Base-by-base conservation (phyloP, 1,139 yeast genomes). In the Wickerhamomyces sp. region DNA sequence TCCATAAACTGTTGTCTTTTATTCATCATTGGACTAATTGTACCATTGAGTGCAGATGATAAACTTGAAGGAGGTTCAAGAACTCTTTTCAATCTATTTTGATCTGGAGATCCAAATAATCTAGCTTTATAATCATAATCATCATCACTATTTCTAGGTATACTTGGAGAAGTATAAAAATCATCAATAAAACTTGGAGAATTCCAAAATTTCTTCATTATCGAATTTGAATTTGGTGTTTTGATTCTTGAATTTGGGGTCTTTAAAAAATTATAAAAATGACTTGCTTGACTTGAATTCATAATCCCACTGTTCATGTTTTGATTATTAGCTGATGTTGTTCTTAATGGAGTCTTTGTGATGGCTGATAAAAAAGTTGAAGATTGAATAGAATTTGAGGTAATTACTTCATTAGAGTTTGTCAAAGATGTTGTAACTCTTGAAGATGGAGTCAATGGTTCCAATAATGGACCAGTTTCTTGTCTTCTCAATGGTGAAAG, bases 101-200 rank as follows among this genome's bases (percentile, higher is more conserved):
- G 55, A 34, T 54, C 57, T 14, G 65, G 65, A 4, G 65, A 61
- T 7, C 62, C 63, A 46, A 49, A 58, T 9, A 57, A 62, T 8
- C 69, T 68, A 50, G 31, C 40, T 38, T 38, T 38, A 9, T 68
- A 67, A 36, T 78, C 71, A 68, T 72, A 73, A 53, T 80, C 85
- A 53, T 79, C 84, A 51, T 78, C 83, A 52, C 72, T 71, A 35
- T 59, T 54, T 45, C 66, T 58, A 11, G 70, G 57, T 32, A 68
- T 57, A 27, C 73, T 65, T 3, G 88, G 87, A 27, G 84, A 78
- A 43, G 78, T 76, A 56, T 80, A 80, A 57, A 81, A 81, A 55
- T 81, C 88, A 52, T 82, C 88, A 50, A 81, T 67, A 56, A 78
- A 79, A 7, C 81, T 75, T 4, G 88, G 88, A 23, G 86, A 79